These are phyloP conservation scores for Fusarium luffae DNA, from an alignment of 2,329 filamentous ascomycete genomes.

Conservation along the genomic window DNA sequence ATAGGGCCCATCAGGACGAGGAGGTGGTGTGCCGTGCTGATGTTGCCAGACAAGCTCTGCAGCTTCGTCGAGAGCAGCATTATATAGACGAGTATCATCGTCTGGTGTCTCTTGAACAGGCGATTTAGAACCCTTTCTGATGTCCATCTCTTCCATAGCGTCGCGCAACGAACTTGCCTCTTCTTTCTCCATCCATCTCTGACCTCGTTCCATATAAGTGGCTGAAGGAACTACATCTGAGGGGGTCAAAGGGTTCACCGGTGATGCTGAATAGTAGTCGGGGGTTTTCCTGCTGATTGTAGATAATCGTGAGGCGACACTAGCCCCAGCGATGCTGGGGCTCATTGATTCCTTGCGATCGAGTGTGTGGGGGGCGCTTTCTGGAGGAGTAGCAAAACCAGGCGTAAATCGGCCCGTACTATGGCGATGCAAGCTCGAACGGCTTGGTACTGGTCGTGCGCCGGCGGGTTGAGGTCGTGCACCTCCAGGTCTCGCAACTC, in stretches of 20 bases:
- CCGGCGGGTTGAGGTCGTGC: conserved; percentile 70
- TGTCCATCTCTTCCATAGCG: conserved; percentile 78
- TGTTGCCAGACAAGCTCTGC: conserved; percentile 84
- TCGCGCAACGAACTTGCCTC: conserved; percentile 76
- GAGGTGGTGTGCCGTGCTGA: conserved; percentile 65
- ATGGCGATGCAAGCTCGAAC: conserved; percentile 43
- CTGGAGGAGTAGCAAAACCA: conserved; percentile 46
- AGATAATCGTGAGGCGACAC: conserved; percentile 64
- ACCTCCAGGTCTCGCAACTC: conserved; percentile 74
- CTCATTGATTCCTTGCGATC: conserved; percentile 46
- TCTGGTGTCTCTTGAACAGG: conserved; percentile 47
- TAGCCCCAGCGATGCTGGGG: conserved; percentile 58
- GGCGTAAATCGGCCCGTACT: conserved; percentile 49
- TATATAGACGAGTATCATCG: conserved; percentile 73
- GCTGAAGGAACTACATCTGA: conserved; percentile 72
- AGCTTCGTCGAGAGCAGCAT: conserved; percentile 79
- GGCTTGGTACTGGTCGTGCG: conserved; percentile 48
- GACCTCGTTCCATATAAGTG: conserved; percentile 78
- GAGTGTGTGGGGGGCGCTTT: conserved; percentile 39
- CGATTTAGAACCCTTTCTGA: conserved; percentile 55
- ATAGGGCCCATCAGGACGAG: conserved; percentile 72
- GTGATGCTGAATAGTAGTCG: conserved; percentile 63
- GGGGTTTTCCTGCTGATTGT: conserved; percentile 56
- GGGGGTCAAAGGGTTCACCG: conserved; percentile 61
- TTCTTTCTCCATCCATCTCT: conserved; percentile 84